A percentile compares a stretch with the other conserved stretches of the same genome.
phyloP scores from a whole-genome alignment of 164 flowering plant genomes.

The Euptelea pleiosperma region DNA sequence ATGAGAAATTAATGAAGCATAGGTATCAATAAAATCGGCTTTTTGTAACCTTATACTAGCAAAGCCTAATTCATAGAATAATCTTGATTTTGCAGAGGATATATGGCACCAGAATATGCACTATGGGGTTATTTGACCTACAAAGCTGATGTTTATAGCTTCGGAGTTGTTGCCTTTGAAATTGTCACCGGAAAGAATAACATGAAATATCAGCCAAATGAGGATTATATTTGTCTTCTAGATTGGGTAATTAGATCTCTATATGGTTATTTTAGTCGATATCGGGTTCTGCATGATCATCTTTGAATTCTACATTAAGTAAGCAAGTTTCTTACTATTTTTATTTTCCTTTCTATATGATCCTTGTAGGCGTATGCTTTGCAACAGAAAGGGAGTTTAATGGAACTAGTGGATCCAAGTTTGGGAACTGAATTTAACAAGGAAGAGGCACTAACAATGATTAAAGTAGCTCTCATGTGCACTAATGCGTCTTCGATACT shows the following conservation, averaged over 20 bases:
- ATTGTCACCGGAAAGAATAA: not conserved
- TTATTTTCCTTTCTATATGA: no score
- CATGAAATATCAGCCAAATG: not conserved
- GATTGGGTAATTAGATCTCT: slow-evolving; percentile 36
- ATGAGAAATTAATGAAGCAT: no score
- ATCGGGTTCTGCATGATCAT: no score
- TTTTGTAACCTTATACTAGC: no score
- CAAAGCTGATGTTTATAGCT: no score
- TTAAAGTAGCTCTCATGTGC: slow-evolving; percentile 27
- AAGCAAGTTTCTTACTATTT: no score
- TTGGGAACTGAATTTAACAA: not conserved
- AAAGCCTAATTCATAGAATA: no score
- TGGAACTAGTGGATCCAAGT: slow-evolving; percentile 10
- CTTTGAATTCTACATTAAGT: no score
- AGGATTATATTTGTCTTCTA: slow-evolving; percentile 28
- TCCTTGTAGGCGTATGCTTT: not conserved
- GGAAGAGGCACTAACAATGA: slow-evolving; percentile 5
- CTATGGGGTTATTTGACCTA: no score
- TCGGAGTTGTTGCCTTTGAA: not conserved
- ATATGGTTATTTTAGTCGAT: no score
- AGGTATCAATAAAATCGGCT: no score
- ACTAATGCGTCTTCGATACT: slow-evolving; percentile 23
- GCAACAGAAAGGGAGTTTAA: slow-evolving; percentile 2
- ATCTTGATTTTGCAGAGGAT: no score
- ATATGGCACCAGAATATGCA: slow-evolving; percentile 1